Percentiles rank a stretch among this genome's conserved stretches.
Evolutionary conservation across 371 early-diverging fungal species (phyloP).

Genomic region (Rhizopus microsporus): DNA sequence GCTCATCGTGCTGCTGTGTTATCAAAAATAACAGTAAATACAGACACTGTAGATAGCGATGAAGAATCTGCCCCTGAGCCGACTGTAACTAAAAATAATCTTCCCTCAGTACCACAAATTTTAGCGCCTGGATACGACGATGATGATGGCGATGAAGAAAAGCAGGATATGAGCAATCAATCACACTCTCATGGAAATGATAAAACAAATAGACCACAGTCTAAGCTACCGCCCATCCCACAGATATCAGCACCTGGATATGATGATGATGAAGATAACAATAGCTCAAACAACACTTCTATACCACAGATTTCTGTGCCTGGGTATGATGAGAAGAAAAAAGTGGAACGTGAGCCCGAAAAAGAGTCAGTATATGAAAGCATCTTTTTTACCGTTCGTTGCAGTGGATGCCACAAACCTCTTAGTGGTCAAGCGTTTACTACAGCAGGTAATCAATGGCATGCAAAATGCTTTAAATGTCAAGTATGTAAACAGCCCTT

Average conservation of each 20-base stretch:
- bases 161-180: background rate
- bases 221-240: conserved; percentile 15
- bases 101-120: conserved; percentile 3
- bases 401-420: conserved; percentile 55
- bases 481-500: conserved; percentile 60
- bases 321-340: conserved; percentile 2
- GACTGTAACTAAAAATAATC: background rate
- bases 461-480: conserved; percentile 74
- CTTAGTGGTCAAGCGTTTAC: conserved; percentile 59
- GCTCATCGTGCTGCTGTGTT: background rate
- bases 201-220: background rate
- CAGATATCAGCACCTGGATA: conserved; percentile 15
- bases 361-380: conserved; percentile 8
- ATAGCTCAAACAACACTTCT: background rate
- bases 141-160: conserved; percentile 8
- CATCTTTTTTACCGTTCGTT: conserved; percentile 30
- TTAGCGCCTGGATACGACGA: conserved; percentile 10
- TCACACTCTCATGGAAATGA: background rate
- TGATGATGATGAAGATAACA: conserved; percentile 1
- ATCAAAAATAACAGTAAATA: background rate
- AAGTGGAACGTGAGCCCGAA: background rate
- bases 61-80: background rate
- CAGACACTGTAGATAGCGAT: background rate
- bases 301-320: conserved; percentile 20
- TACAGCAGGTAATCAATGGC: conserved; percentile 72